Evolutionary conservation across 1,139 yeast species (phyloP).

Genomic region (Torulaspora globosa): DNA sequence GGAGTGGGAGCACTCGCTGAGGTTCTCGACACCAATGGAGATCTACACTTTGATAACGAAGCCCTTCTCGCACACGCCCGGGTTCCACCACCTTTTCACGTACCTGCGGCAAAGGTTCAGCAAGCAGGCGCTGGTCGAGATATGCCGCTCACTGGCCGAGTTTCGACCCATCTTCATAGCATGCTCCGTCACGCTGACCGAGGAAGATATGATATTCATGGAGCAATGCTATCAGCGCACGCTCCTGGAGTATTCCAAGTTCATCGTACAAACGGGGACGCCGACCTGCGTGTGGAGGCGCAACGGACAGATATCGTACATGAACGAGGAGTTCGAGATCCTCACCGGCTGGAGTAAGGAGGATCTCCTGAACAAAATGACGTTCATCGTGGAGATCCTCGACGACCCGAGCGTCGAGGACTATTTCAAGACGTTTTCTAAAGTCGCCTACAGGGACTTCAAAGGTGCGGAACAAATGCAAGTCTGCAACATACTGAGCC

Average conservation of each 20-base stretch:
- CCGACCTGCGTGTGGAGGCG: conserved; percentile 95
- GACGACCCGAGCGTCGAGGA: conserved; percentile 85
- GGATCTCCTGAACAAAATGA: conserved; percentile 57
- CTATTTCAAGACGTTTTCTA: conserved; percentile 78
- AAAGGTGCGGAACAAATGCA: conserved; percentile 83
- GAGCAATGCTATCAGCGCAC: conserved; percentile 96
- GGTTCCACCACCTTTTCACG: conserved; percentile 75
- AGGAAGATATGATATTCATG: conserved; percentile 88
- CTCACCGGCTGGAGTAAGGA: conserved; percentile 85
- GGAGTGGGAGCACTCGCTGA: conserved; percentile 37
- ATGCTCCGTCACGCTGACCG: conserved; percentile 80
- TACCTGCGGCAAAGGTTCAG: conserved; percentile 71
- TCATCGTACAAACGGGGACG: conserved; percentile 79
- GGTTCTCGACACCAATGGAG: conserved; percentile 67
- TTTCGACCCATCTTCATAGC: conserved; percentile 92
- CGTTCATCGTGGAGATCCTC: conserved; percentile 82
- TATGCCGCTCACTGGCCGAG: conserved; percentile 86
- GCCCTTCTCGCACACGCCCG: conserved; percentile 88
- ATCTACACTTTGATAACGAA: conserved; percentile 67
- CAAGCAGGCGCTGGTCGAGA: conserved; percentile 64
- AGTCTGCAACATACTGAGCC: conserved; percentile 40
- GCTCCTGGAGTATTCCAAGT: conserved; percentile 78
- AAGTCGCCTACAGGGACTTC: conserved; percentile 88
- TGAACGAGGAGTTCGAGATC: conserved; percentile 85
- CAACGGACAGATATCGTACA: conserved; percentile 92